A percentile compares a stretch with the other conserved stretches of the same genome.
phyloP scores from a whole-genome alignment of 495 filamentous ascomycete species.

The Daldinia grandis region DNA sequence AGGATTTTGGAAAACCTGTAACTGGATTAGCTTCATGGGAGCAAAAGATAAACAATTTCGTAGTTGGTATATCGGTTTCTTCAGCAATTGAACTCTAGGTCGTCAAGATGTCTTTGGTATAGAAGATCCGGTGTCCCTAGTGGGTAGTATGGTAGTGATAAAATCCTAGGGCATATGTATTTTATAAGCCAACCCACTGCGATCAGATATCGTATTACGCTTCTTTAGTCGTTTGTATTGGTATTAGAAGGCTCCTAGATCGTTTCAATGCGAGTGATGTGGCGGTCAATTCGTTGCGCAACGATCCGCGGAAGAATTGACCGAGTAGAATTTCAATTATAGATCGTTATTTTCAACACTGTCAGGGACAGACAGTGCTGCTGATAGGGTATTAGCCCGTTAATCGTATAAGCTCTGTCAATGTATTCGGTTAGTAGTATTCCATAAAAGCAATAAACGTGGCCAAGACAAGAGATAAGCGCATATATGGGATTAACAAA shows the following conservation, averaged over 20 bases:
- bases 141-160: neutral
- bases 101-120: neutral
- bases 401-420: neutral
- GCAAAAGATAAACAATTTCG: neutral
- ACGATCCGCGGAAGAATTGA: neutral
- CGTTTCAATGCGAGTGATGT: neutral
- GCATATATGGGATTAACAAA: neutral
- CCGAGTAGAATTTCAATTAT: neutral
- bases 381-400: neutral
- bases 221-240: neutral
- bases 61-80: slow-evolving; percentile 3
- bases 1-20: slow-evolving; percentile 40
- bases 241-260: neutral
- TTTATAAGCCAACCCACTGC: neutral
- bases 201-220: neutral
- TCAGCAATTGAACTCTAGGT: slow-evolving; percentile 29
- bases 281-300: neutral
- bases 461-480: too few relatives aligned
- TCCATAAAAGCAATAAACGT: too few relatives aligned
- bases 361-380: neutral
- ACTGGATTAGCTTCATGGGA: slow-evolving; percentile 3
- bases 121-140: neutral
- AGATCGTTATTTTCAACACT: neutral
- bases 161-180: neutral
- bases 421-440: neutral